These are phyloP conservation scores for Coniosporium apollinis DNA, from an alignment of 495 filamentous ascomycete species.

Conservation along the genomic window DNA sequence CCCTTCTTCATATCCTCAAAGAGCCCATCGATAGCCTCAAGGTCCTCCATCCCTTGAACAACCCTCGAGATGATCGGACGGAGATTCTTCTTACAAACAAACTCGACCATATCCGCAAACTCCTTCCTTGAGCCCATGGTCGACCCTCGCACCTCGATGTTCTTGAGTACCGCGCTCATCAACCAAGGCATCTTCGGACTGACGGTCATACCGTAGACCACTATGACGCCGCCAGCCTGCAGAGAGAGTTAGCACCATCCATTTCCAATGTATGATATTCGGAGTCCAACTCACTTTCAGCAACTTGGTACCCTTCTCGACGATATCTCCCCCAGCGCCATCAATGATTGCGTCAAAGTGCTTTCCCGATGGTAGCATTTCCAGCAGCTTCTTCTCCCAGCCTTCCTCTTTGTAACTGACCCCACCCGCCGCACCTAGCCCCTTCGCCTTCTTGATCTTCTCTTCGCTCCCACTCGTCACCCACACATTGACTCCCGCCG, in stretches of 20 bases:
- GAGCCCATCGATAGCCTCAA: conserved; percentile 23
- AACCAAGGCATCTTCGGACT: conserved; percentile 23
- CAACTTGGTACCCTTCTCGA: conserved; percentile 18
- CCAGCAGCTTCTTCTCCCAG: conserved; percentile 26
- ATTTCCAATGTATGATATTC: too few relatives aligned
- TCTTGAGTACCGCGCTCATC: conserved; percentile 25
- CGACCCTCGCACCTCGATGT: conserved; percentile 25
- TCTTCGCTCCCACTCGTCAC: conserved; percentile 24
- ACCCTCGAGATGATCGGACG: conserved; percentile 21
- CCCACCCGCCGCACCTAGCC: conserved; percentile 23
- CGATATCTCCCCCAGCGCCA: conserved; percentile 26
- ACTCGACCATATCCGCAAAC: conserved; percentile 27
- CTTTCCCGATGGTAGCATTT: conserved; percentile 17
- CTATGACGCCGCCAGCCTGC: conserved; percentile 24
- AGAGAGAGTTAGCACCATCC: conserved; percentile 1
- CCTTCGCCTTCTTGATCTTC: conserved; percentile 24
- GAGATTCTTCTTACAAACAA: conserved; percentile 20
- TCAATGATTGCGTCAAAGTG: conserved; percentile 26
- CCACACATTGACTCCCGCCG: conserved; percentile 21
- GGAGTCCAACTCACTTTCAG: conserved; percentile 20
- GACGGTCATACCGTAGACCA: conserved; percentile 25
- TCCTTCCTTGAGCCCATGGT: conserved; percentile 31
- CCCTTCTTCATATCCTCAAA: conserved; percentile 28
- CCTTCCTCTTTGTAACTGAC: conserved; percentile 26
- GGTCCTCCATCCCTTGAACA: conserved; percentile 11